Percentiles rank a stretch among this genome's conserved stretches.
phyloP scores from a whole-genome alignment of 257 asterid species.

The Capsicum chinense region DNA sequence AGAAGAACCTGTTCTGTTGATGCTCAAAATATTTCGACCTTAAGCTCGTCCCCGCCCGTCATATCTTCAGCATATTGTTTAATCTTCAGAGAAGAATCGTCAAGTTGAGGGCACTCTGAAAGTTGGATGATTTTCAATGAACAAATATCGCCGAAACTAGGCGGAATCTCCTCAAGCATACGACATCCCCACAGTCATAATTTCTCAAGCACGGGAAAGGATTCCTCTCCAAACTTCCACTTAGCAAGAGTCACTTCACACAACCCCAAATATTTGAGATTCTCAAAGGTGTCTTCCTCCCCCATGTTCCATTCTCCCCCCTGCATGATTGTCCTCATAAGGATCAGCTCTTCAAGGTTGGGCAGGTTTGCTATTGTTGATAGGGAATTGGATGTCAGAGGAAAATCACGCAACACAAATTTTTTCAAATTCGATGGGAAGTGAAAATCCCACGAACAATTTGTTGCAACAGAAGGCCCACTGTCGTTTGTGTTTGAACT shows the following conservation, averaged over 20 bases:
- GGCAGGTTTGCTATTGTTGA: not conserved
- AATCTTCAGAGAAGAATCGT: not conserved
- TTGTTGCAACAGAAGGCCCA: not conserved
- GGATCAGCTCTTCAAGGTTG: not conserved
- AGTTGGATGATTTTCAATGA: not conserved
- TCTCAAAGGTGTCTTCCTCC: not conserved
- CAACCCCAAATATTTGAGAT: not conserved
- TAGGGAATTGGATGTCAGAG: not conserved
- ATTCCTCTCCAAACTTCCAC: not conserved
- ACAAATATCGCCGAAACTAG: not conserved
- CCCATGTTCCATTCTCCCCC: not conserved
- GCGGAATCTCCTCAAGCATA: not conserved
- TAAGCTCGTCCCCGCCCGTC: not conserved
- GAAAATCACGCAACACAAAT: rapidly evolving
- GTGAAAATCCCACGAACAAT: not conserved
- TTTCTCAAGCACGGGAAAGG: not conserved
- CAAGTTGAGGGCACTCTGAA: rapidly evolving
- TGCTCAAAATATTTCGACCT: no score
- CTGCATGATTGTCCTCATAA: rapidly evolving
- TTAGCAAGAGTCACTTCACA: rapidly evolving
- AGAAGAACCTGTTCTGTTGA: not conserved
- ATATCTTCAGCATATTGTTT: not conserved
- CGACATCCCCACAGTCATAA: rapidly evolving
- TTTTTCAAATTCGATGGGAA: not conserved
- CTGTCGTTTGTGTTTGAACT: not conserved